Base-by-base conservation (phyloP, 345 rosid genomes). In the Gossypium arboreum region DNA sequence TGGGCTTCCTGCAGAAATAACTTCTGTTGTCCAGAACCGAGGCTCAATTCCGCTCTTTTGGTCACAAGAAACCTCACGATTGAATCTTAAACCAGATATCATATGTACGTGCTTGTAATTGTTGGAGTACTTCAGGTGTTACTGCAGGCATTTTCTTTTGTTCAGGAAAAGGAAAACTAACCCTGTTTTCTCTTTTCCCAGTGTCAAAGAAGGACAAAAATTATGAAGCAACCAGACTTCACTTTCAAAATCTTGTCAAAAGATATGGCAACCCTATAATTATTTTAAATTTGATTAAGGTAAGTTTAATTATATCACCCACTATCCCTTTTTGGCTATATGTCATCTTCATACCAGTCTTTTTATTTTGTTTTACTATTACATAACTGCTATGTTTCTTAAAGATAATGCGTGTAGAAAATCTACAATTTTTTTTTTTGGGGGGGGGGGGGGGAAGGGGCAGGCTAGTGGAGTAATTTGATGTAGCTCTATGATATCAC, bases 11-110 rank as follows among this genome's bases (percentile, higher is more conserved):
- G 72, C 75, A 83, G 90, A 89, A 85, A 86, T 96, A 82, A 91
- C 89, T 85, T 93, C 99, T 22, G 85, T 96, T 66, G 94, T 93
- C 74, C 99, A 96, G 88, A 93, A 93, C 80, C 97, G 99, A 62
- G 99, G 99, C 73, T 96, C 99, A 65, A 96, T 96, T 77, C 99
- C 98, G 55, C 90, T 96, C 17, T 93, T 91, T 77, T 96, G 99
- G 99, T 93, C 99, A 48, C 99, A 96, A 77, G 98, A 96, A 86
- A 93, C 99, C 75, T 96, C 99, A 7, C 84, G 97, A 47, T 86
- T 96, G 92, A 96, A 88, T 81, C 12, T 93, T 72, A 96, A 92
- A 79, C 99, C 99, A n/a, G 98, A 93, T 87, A 93, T 93, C 58
- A 86, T 90, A 79, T 77, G 99, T 95, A 88, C 74, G 97, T 79